phyloP scores from a whole-genome alignment of 441 rosid genomes.

The Arabidopsis lyrata region DNA sequence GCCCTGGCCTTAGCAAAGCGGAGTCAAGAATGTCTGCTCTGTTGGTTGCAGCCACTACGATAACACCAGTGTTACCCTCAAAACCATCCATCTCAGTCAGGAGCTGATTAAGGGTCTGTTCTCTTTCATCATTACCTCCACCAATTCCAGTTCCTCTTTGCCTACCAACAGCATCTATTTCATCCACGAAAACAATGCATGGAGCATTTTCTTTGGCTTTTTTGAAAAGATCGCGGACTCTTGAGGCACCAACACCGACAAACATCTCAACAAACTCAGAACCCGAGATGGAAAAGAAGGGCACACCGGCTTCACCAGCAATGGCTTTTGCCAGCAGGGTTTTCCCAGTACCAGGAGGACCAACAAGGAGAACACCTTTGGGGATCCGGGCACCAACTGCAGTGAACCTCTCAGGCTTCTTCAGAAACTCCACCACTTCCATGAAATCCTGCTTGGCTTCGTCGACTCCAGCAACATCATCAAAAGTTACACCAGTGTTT shows the following conservation, averaged over 20 bases:
- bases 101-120: slow-evolving; percentile 93
- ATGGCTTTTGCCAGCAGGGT: slow-evolving; percentile 94
- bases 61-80: slow-evolving; percentile 92
- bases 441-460: slow-evolving; percentile 98
- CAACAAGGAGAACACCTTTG: slow-evolving; percentile 94
- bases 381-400: slow-evolving; percentile 94
- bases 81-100: slow-evolving; percentile 98
- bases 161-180: slow-evolving; percentile 95
- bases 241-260: slow-evolving; percentile 97
- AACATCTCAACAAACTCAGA: slow-evolving; percentile 99
- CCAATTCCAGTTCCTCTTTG: slow-evolving; percentile 96
- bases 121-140: slow-evolving; percentile 96
- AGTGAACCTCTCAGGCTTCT: slow-evolving; percentile 98
- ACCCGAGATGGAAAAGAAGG: slow-evolving; percentile 93
- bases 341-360: slow-evolving; percentile 97
- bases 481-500: slow-evolving; percentile 95
- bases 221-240: slow-evolving; percentile 95
- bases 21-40: slow-evolving; percentile 94
- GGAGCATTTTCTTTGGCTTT: slow-evolving; percentile 96
- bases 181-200: slow-evolving; percentile 95
- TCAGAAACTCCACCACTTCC: slow-evolving; percentile 96
- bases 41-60: slow-evolving; percentile 92
- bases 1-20: slow-evolving; percentile 89
- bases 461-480: slow-evolving; percentile 98
- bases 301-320: slow-evolving; percentile 98